Conservation (phyloP, 768 basidiomycete genomes). For the Suillus weaverae region DNA sequence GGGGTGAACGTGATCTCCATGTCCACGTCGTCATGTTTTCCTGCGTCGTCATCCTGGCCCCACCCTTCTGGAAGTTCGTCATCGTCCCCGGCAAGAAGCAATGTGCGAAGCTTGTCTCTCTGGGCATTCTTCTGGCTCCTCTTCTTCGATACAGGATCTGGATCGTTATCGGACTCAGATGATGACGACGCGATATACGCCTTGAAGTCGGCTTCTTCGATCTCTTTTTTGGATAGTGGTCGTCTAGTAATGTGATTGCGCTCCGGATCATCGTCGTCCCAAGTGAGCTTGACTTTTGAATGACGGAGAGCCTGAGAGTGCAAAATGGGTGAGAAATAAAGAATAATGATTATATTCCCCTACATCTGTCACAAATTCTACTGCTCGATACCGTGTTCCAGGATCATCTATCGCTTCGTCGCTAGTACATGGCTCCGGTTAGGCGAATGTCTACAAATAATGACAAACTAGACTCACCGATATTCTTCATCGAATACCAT, state of each 20-base stretch:
- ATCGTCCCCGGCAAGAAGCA: conserved; percentile 68
- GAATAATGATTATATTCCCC: conserved; percentile 27
- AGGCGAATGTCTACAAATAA: neutral
- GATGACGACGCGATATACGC: conserved; percentile 74
- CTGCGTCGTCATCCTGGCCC: conserved; percentile 47
- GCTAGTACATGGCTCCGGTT: conserved; percentile 38
- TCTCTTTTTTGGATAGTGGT: conserved; percentile 74
- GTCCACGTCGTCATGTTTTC: conserved; percentile 52
- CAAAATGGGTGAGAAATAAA: neutral
- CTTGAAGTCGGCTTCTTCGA: conserved; percentile 89
- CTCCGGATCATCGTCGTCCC: conserved; percentile 97
- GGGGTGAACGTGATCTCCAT: conserved; percentile 97
- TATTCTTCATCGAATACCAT: conserved; percentile 82
- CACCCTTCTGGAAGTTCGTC: conserved; percentile 84
- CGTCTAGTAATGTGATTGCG: conserved; percentile 80
- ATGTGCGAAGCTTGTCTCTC: conserved; percentile 71
- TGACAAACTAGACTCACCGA: conserved; percentile 44
- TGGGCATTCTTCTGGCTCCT: conserved; percentile 43
- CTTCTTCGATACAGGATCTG: conserved; percentile 13
- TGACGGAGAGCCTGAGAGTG: conserved; percentile 82
- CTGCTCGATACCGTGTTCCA: conserved; percentile 59
- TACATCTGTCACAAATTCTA: conserved; percentile 94
- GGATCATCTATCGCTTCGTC: conserved; percentile 80
- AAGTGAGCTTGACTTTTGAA: conserved; percentile 96
- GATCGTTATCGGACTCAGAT: conserved; percentile 47